Percentiles rank a stretch among this genome's conserved stretches.
Conservation (phyloP, 2,329 filamentous ascomycete genomes). For the Fusarium illudens region DNA sequence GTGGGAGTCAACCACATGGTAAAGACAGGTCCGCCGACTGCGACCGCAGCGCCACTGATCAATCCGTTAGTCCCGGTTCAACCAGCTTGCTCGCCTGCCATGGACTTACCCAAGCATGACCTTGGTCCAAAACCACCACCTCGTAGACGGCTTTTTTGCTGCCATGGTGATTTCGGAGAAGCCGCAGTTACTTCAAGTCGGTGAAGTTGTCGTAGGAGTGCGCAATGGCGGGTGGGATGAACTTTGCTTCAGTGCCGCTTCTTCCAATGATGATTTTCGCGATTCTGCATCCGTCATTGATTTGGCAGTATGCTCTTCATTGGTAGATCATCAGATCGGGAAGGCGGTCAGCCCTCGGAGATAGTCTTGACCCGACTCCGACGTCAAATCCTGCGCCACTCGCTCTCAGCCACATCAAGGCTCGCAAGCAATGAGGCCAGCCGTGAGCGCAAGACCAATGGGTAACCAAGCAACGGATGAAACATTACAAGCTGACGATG, state of each 20-base stretch:
- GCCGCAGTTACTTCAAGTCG: not conserved
- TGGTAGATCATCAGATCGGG: conserved; percentile 12
- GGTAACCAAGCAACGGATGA: not conserved
- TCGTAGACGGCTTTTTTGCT: conserved; percentile 56
- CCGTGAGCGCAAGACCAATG: not conserved
- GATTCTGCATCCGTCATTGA: conserved; percentile 45
- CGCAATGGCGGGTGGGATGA: not conserved
- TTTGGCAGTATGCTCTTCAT: conserved; percentile 39
- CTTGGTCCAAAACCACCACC: conserved; percentile 71
- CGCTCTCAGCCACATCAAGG: not conserved
- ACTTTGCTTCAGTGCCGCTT: conserved; percentile 7
- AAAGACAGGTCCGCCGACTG: conserved; percentile 85
- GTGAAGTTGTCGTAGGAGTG: not conserved
- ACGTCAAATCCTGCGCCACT: not conserved
- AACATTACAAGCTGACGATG: not conserved
- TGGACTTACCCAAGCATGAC: conserved; percentile 72
- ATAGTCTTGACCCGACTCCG: conserved; percentile 20
- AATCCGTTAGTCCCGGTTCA: conserved; percentile 19
- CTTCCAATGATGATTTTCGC: conserved; percentile 43
- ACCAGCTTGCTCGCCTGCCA: conserved; percentile 19
- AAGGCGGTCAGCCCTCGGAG: conserved; percentile 38
- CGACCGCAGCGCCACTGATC: conserved; percentile 72
- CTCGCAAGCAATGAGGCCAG: not conserved
- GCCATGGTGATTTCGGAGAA: conserved; percentile 36
- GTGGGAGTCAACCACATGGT: conserved; percentile 82